Percentiles rank a stretch among this genome's conserved stretches.
Evolutionary conservation across 192 early-diverging fungal genomes (phyloP).

Genomic region (Coemansia sp.): DNA sequence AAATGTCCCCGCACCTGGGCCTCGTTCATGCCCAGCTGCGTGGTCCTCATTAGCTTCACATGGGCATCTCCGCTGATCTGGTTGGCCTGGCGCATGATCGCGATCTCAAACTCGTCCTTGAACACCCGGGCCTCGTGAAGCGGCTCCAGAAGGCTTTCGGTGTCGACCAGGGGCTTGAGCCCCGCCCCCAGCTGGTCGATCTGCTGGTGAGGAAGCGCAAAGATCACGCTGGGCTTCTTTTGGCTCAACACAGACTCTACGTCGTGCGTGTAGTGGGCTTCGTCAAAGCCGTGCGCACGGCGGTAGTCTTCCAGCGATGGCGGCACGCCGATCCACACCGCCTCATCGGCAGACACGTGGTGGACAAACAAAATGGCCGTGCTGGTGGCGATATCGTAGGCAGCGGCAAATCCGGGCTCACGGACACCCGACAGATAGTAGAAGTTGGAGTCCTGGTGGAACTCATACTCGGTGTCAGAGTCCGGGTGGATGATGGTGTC

Average conservation of each 20-base stretch:
- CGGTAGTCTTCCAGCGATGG: conserved; percentile 57
- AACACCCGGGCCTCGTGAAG: conserved; percentile 75
- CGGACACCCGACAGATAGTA: conserved; percentile 79
- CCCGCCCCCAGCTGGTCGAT: conserved; percentile 39
- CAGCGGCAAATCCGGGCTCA: conserved; percentile 69
- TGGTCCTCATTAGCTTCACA: conserved; percentile 68
- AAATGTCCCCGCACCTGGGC: conserved; percentile 77
- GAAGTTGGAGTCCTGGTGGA: conserved; percentile 87
- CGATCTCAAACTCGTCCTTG: conserved; percentile 77
- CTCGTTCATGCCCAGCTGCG: conserved; percentile 65
- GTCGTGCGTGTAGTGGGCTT: conserved; percentile 61
- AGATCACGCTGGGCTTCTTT: conserved; percentile 47
- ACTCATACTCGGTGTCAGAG: conserved; percentile 77
- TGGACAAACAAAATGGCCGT: conserved; percentile 69
- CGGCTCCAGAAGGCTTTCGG: conserved; percentile 54
- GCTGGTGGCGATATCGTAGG: conserved; percentile 64
- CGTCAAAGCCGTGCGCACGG: conserved; percentile 65
- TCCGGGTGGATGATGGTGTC: conserved; percentile 58
- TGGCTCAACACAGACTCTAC: conserved; percentile 49
- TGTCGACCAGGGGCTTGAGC: conserved; percentile 11
- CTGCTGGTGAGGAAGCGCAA: conserved; percentile 51
- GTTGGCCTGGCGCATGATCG: conserved; percentile 73
- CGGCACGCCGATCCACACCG: conserved; percentile 79
- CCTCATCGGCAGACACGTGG: conserved; percentile 60
- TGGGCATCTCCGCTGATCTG: conserved; percentile 77